These are phyloP conservation scores for Aspergillus wentii DNA, from an alignment of 495 filamentous ascomycete species.

Conservation along the genomic window DNA sequence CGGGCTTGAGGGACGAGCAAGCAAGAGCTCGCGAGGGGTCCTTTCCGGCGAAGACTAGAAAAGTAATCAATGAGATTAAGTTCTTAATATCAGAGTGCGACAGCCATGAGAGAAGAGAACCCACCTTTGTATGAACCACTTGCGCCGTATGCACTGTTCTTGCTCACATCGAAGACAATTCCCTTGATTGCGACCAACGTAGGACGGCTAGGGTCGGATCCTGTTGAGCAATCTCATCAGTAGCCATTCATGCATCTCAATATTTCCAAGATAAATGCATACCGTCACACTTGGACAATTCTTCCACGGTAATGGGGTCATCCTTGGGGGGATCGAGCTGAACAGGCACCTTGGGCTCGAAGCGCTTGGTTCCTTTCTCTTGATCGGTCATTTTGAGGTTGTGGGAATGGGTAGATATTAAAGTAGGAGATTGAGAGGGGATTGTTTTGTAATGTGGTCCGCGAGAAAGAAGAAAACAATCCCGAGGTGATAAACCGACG, in stretches of 20 bases:
- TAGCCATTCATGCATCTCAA: background rate
- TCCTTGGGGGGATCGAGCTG: conserved; percentile 81
- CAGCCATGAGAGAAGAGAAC: conserved; percentile 15
- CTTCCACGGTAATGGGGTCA: conserved; percentile 71
- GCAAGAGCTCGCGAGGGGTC: conserved; percentile 88
- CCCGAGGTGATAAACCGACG: too few species aligned
- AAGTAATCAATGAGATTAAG: too few species aligned
- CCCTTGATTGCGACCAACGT: conserved; percentile 96
- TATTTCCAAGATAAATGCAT: conserved; percentile 6
- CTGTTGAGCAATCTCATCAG: conserved; percentile 23
- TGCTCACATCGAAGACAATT: conserved; percentile 87
- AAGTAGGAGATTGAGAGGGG: conserved; percentile 3
- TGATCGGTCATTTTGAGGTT: conserved; percentile 29
- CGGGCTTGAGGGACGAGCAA: conserved; percentile 76
- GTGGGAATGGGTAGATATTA: too few species aligned
- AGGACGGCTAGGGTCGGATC: conserved; percentile 58
- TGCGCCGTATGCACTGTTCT: conserved; percentile 80
- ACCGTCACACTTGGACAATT: conserved; percentile 82
- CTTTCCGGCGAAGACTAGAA: conserved; percentile 85
- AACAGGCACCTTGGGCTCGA: conserved; percentile 80
- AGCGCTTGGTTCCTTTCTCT: conserved; percentile 48
- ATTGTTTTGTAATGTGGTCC: too few species aligned
- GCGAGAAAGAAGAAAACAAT: too few species aligned
- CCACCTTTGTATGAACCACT: conserved; percentile 79
- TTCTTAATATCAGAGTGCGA: conserved; percentile 12